Base-by-base conservation (phyloP, 345 rosid species). In the Lenwebbia sp. region DNA sequence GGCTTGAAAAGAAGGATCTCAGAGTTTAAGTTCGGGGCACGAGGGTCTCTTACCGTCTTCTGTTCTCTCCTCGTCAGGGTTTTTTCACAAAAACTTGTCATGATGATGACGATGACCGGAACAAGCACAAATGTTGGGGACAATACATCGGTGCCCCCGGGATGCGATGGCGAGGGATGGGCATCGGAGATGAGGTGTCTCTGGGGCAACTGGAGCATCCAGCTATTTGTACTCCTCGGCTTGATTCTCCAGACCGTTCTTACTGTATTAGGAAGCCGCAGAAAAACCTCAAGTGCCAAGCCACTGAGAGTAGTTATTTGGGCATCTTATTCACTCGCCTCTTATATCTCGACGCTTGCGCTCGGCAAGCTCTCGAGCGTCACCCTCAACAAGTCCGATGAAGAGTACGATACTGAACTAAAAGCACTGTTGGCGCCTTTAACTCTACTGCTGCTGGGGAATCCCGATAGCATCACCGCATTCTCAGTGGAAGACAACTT, bases 391-490 rank as follows among this genome's bases (percentile, higher is more conserved):
- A 30, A 26, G 62, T 22, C 78, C 78, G 28, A 57, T 15, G 15
- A 85, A 8, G 58, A 85, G 13, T 85, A 37, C 23, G 26, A 54
- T 26, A 54, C 62, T 25, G 65, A 85, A 55, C 51, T 85, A 28
- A 74, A n/a, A 53, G 86, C 41, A 11, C 11, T 86, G 56, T 65
- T 85, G 86, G 90, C 90, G n/a, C 88, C 90, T 4, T 23, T 88
- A 25, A 81, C 81, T 54, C 83, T 88, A 13, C 40, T 88, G n/a
- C 88, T 49, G 50, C 86, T 86, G 11, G 88, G 88, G 37, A 78
- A 83, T 44, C 88, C 90, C 5, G 90, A 86, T 62, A 84, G 82
- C 74, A 86, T 88, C 30, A 84, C 90, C 9, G 88, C 90, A n/a
- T 88, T 62, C n/a, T 75, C 90, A 19, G 83, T 84, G 15, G 90